phyloP scores from a whole-genome alignment of 2,329 filamentous ascomycete genomes.

The Fusarium devonianum region DNA sequence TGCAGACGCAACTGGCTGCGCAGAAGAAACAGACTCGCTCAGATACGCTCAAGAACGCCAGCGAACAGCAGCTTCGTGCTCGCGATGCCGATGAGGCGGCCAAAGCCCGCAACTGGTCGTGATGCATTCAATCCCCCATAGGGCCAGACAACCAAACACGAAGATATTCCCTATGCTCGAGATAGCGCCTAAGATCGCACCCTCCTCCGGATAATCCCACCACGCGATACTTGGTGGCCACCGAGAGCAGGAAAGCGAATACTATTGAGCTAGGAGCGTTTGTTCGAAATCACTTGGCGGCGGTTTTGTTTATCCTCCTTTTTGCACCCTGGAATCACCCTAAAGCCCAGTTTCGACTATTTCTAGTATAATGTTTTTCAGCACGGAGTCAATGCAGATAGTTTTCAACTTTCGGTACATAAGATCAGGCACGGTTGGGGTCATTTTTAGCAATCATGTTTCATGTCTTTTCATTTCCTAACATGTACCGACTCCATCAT shows the following conservation, averaged over 20 bases:
- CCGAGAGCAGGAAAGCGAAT: too few species aligned
- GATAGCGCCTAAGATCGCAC: background rate
- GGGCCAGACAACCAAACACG: too few species aligned
- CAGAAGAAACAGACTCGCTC: slow-evolving; percentile 77
- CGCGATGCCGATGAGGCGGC: slow-evolving; percentile 71
- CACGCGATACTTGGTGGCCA: too few species aligned
- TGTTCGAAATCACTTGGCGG: background rate
- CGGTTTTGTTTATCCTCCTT: slow-evolving; percentile 15
- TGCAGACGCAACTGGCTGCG: slow-evolving; percentile 73
- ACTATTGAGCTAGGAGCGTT: background rate
- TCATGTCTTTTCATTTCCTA: slow-evolving; percentile 3
- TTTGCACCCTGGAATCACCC: background rate
- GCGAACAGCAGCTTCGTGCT: slow-evolving; percentile 68
- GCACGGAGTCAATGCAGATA: background rate
- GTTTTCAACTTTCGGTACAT: too few species aligned
- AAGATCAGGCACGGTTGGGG: too few species aligned
- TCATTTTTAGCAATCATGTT: background rate
- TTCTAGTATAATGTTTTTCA: background rate
- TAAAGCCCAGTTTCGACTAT: background rate
- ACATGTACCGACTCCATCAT: slow-evolving; percentile 18
- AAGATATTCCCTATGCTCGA: too few species aligned
- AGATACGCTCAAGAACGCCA: slow-evolving; percentile 72
- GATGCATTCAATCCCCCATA: too few species aligned
- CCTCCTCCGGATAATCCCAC: too few species aligned
- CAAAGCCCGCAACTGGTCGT: slow-evolving; percentile 48